Evolutionary conservation across 441 rosid species (phyloP).

Genomic region (Flueggea neowawraea): DNA sequence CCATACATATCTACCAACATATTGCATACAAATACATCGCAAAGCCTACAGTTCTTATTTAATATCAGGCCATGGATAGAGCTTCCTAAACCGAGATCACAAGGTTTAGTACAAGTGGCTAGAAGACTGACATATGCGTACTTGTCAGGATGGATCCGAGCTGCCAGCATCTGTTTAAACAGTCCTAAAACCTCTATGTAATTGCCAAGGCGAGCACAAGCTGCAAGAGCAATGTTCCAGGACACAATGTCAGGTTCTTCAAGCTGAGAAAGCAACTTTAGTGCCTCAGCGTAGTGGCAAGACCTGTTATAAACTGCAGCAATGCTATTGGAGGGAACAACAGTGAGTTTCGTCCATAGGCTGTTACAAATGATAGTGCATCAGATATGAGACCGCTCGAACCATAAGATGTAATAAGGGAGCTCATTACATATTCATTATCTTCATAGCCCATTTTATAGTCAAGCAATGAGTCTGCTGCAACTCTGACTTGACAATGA

Average conservation of each 20-base stretch:
- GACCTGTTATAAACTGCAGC: constrained; percentile 70
- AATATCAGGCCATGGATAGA: constrained; percentile 62
- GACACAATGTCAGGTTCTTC: constrained; percentile 73
- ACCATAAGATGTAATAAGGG: constrained; percentile 64
- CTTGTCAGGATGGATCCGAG: constrained; percentile 55
- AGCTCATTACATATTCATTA: constrained; percentile 57
- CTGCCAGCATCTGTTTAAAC: constrained; percentile 50
- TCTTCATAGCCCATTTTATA: constrained; percentile 60
- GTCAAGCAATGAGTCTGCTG: constrained; percentile 65
- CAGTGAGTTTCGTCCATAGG: constrained; percentile 29
- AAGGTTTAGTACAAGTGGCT: constrained; percentile 38
- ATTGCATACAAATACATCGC: constrained; percentile 59
- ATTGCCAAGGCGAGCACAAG: constrained; percentile 60
- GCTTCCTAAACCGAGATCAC: constrained; percentile 62
- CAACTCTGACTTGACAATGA: constrained; percentile 33
- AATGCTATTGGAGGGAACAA: constrained; percentile 43
- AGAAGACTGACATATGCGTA: constrained; percentile 75
- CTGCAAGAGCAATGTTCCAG: constrained; percentile 77
- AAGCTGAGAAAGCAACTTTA: constrained; percentile 57
- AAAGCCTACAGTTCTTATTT: constrained; percentile 43
- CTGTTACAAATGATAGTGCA: constrained; percentile 43
- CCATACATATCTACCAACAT: constrained; percentile 62
- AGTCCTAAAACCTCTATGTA: constrained; percentile 53
- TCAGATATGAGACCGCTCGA: constrained; percentile 47
- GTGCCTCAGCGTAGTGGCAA: constrained; percentile 50